Base-by-base conservation (phyloP, 225 moss, liverwort and hornwort species). In the Neckera pumila region DNA sequence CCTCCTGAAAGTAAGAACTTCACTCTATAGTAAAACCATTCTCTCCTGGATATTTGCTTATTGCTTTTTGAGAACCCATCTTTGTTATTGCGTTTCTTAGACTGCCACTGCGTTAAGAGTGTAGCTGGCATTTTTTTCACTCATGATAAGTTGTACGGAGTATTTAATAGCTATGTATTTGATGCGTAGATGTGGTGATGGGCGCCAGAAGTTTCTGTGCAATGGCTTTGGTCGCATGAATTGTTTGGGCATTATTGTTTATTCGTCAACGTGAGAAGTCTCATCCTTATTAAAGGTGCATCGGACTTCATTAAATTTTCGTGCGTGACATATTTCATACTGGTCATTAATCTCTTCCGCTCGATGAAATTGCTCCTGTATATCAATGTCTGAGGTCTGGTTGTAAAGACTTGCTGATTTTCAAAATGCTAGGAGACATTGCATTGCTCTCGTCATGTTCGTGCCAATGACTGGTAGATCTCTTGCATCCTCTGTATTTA, bases 1-100 rank as follows among this genome's bases (percentile, higher is more conserved):
- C 66, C 76, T 83, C 61, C 40, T 92, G 86, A 86, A 90, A 88
- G 88, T 90, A 92, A 80, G 92, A 86, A 76, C 82, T 79, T 76
- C 88, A 75, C 45, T 88, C 58, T 36, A 34, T 72, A 43, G 14
- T 70, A 49, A 56, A 87, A 38, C 69, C 77, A 56, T 83, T 87
- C 14, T 87, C 62, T 76, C 53, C 70, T 77, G 81, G 74, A 47
- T 69, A 61, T 87, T 71, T 73, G 56, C 76, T 67, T 61, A 14
- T 76, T 77, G 61, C 72, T 78, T 82, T 61, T 62, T 61, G 61
- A 2, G 31, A 58, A 42, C 54, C n/a, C 34, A 67, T 64, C 53
- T 69, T 80, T 72, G 60, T 58, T 45, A 36, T 20, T 86, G 71
- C 23, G 62, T 62, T 71, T 78, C 70, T 56, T 58, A 53, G 65